These are phyloP conservation scores for Pogostemon cablin DNA, from an alignment of 257 asterid species.

Conservation along the genomic window DNA sequence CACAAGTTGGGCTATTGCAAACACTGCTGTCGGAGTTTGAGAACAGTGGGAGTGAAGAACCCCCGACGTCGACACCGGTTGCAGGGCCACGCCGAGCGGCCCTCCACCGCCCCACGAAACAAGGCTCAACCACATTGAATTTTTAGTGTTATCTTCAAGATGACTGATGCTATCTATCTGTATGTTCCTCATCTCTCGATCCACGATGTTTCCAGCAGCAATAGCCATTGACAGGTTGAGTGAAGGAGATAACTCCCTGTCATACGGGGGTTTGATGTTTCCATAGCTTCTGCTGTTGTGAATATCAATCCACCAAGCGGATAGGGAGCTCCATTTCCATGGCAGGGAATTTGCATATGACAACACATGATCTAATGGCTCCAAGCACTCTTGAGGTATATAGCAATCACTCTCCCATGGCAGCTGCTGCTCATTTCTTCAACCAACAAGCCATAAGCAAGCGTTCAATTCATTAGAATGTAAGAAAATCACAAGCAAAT, in stretches of 20 bases:
- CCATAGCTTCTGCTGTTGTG: slow-evolving; percentile 25
- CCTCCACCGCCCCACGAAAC: slow-evolving; percentile 53
- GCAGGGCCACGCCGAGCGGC: slow-evolving; percentile 81
- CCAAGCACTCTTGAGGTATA: slow-evolving; percentile 39
- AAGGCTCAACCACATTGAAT: slow-evolving; percentile 32
- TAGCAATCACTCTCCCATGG: slow-evolving; percentile 42
- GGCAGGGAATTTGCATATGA: slow-evolving; percentile 25
- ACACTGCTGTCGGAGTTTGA: slow-evolving; percentile 71
- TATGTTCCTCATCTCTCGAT: slow-evolving; percentile 41
- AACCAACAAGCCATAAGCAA: background rate
- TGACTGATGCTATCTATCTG: background rate
- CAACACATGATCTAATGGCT: slow-evolving; percentile 39
- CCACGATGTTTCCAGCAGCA: slow-evolving; percentile 47
- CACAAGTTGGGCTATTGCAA: slow-evolving; percentile 63
- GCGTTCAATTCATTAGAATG: background rate
- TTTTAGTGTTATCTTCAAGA: slow-evolving; percentile 12
- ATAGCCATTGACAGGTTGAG: slow-evolving; percentile 59
- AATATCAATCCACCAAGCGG: slow-evolving; percentile 51
- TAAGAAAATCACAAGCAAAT: no score
- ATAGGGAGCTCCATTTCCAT: slow-evolving; percentile 13
- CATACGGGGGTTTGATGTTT: slow-evolving; percentile 27
- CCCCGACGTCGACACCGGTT: slow-evolving; percentile 67
- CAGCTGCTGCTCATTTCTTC: slow-evolving; percentile 34
- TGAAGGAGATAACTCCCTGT: slow-evolving; percentile 46
- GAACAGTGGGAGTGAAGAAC: slow-evolving; percentile 58